Base-by-base conservation (phyloP, 768 basidiomycete genomes). In the Trichaptum fuscoviolaceum region DNA sequence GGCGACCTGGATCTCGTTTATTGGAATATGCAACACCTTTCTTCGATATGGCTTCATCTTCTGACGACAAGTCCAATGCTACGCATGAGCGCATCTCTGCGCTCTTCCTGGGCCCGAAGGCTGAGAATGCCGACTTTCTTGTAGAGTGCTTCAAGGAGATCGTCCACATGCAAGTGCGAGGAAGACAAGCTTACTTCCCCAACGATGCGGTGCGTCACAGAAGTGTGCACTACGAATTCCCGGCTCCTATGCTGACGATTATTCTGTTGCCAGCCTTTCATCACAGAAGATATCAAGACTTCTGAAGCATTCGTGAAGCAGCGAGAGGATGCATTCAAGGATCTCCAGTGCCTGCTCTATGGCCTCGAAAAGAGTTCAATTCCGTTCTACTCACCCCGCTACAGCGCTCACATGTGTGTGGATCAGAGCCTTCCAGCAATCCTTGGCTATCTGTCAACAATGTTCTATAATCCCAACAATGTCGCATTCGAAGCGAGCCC, bases 401-500 rank as follows among this genome's bases (percentile, higher is more conserved):
- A 81, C 65, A 72, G 69, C 63, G 80, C 75, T 1, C 81, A 81
- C 68, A 81, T 82, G 80, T 73, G 77, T 26, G 63, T 75, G 30
- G 77, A 71, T 60, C 35, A 36, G 17, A 58, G 27, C 35, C 18
- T 75, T 67, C 74, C 74, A 0, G 69, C 70, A 1, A 74, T 68
- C 3, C 64, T 74, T 8, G 74, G 73, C 18, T 75, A 70, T 25
- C 57, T 75, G 4, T 64, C 71, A 57, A 71, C 70, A 0, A 70
- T 78, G 69, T 66, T 77, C 5, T 70, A 75, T 69, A 83, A 83
- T 68, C 82, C 76, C 7, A 83, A 83, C 73, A 82, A 83, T 69
- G 77, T 80, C 63, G 76, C 80, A 7, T 71, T 75, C 27, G 80
- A 82, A 67, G 78, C 77, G 1, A 74, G 75, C 34, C 82, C 82